phyloP scores from a whole-genome alignment of 2,329 filamentous ascomycete species.

The Phaeosphaeriaceae sp. region DNA sequence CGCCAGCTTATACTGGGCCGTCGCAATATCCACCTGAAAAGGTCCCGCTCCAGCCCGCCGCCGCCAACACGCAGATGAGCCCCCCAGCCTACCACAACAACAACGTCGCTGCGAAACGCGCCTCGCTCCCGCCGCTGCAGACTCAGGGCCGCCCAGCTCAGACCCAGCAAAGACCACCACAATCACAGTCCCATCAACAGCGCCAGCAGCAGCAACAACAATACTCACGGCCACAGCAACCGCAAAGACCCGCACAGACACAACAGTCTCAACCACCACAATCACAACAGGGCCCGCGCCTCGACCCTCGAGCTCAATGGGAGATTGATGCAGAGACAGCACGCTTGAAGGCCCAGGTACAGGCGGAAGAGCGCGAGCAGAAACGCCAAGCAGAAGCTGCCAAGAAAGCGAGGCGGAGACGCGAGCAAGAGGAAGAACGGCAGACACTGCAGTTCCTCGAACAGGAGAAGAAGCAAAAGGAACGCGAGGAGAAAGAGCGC shows the following conservation, averaged over 20 bases:
- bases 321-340: slow-evolving; percentile 59
- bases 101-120: slow-evolving; percentile 30
- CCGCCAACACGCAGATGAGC: slow-evolving; percentile 21
- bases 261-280: slow-evolving; percentile 5
- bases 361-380: slow-evolving; percentile 54
- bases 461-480: slow-evolving; percentile 62
- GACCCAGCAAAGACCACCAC: slow-evolving; percentile 9
- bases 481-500: slow-evolving; percentile 69
- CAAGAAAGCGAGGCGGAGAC: slow-evolving; percentile 63
- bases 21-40: slow-evolving; percentile 32
- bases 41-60: slow-evolving; percentile 18
- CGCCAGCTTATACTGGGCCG: slow-evolving; percentile 29
- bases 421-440: slow-evolving; percentile 63
- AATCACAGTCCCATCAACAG: slow-evolving; percentile 9
- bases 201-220: slow-evolving; percentile 7
- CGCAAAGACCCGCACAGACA: slow-evolving; percentile 33
- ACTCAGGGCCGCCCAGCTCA: slow-evolving; percentile 28
- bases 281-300: slow-evolving; percentile 14
- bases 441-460: slow-evolving; percentile 44
- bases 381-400: slow-evolving; percentile 52
- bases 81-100: slow-evolving; percentile 21
- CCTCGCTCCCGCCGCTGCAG: slow-evolving; percentile 37
- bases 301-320: slow-evolving; percentile 61
- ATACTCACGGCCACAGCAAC: slow-evolving; percentile 12
- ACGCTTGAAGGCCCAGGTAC: slow-evolving; percentile 53